Conservation (phyloP, 31 red algal genomes). For the Odonthalia washingtoniensis region DNA sequence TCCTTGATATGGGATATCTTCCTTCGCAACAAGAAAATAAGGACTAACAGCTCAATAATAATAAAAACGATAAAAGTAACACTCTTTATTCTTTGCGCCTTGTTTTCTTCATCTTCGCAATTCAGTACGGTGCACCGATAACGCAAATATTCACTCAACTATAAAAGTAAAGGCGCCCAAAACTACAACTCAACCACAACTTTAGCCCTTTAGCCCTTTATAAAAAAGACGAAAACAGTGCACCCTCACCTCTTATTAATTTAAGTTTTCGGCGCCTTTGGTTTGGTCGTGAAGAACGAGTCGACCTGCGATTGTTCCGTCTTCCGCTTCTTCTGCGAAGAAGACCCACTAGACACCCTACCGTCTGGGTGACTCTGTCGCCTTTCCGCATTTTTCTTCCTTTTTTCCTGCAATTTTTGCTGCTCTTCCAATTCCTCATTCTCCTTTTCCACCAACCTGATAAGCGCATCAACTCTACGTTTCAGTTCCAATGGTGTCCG, state of each 20-base stretch:
- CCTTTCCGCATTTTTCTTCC: conserved; percentile 66
- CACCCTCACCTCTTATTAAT: too few species aligned
- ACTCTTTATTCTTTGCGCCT: too few species aligned
- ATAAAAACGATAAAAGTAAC: too few species aligned
- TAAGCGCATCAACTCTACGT: conserved; percentile 89
- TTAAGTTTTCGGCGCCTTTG: conserved; percentile 43
- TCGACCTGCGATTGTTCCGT: conserved; percentile 80
- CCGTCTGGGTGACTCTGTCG: conserved; percentile 49
- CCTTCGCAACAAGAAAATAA: not conserved
- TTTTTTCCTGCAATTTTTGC: conserved; percentile 60
- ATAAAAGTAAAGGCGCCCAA: too few species aligned
- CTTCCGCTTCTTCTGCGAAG: conserved; percentile 71
- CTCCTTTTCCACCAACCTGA: conserved; percentile 96
- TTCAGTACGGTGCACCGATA: too few species aligned
- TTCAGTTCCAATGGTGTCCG: conserved; percentile 92
- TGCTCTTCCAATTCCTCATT: conserved; percentile 80
- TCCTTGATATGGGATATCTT: not conserved
- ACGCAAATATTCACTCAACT: too few species aligned
- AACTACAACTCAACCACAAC: too few species aligned
- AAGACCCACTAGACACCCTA: conserved; percentile 10
- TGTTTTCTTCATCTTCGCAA: not conserved
- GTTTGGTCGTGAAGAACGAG: conserved; percentile 71
- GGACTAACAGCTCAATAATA: too few species aligned
- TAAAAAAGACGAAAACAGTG: too few species aligned
- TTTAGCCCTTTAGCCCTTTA: too few species aligned